Percentiles rank a stretch among this genome's conserved stretches.
phyloP scores from a whole-genome alignment of 176 grass and related monocot species.

The Bromus sterilis region DNA sequence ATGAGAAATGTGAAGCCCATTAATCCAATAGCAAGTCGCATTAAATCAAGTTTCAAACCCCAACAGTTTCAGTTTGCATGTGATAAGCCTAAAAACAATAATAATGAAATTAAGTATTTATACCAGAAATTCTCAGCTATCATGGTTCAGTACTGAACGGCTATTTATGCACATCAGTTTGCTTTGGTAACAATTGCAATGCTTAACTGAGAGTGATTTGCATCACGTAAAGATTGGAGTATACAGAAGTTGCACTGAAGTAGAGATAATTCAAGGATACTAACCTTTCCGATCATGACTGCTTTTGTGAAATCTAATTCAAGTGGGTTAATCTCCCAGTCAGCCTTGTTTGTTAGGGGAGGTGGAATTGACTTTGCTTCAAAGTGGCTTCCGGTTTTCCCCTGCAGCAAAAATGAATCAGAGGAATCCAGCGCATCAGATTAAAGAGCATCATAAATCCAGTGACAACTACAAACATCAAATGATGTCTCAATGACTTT shows the following conservation, averaged over 20 bases:
- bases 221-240: neutral
- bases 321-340: slow-evolving; percentile 94
- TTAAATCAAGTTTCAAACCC: neutral
- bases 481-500: neutral
- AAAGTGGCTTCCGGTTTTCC: slow-evolving; percentile 99
- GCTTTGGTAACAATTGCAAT: neutral
- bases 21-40: neutral
- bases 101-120: neutral
- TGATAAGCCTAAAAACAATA: neutral
- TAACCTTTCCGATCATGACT: slow-evolving; percentile 84
- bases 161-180: neutral
- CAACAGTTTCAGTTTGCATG: neutral
- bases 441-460: neutral
- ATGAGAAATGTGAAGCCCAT: neutral
- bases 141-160: neutral
- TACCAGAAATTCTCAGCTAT: neutral
- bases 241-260: neutral
- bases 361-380: slow-evolving; percentile 92
- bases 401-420: slow-evolving; percentile 44
- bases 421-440: neutral
- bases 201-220: neutral
- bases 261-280: neutral
- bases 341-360: slow-evolving; percentile 94
- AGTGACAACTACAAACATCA: neutral
- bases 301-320: slow-evolving; percentile 89